Base-by-base conservation (phyloP, 768 basidiomycete species). In the Amylocystis lapponica region DNA sequence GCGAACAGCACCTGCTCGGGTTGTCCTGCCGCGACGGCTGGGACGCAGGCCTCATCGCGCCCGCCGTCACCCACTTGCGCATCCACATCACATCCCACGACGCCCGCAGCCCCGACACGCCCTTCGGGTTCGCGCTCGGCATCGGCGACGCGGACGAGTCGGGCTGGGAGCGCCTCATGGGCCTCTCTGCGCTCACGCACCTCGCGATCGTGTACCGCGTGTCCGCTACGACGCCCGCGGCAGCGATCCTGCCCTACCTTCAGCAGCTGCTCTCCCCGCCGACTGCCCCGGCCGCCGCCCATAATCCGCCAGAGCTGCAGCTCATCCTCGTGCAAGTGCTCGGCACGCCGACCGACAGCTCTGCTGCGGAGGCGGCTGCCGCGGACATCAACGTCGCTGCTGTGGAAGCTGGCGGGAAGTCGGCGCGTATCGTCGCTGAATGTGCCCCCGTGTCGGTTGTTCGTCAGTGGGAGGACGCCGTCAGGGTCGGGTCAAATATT, bases 1-100 rank as follows among this genome's bases (percentile, higher is more conserved):
- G 42, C 30, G 66, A 66, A 43, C 64, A 64, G 33, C 63, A 68
- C 45, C 53, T 69, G 11, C 52, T 66, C 30, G 59, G 63, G 0
- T 36, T 62, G 2, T 51, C 66, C 4, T 65, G 65, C 41, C 60
- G 66, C 33, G 65, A 66, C 47, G 63, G 66, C 3, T 58, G 66
- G 54, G 62, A 66, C 46, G 50, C 57, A 27, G 45, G 54, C 8
- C 46, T 65, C 32, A 50, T 66, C 34, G 55, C 51, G 4, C 54
- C 63, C 5, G 27, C 54, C 17, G 59, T 65, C 27, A 64, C 66
- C 1, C 65, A 55, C 41, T 54, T 66, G 19, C 62, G 67, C 44
- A 48, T 65, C 10, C 61, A 65, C 42, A 49, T 65, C 33, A 53
- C 63, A 19, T 45, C 50, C n/a, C 47, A 44, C 43, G 41, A 46